phyloP scores from a whole-genome alignment of 305 asterid genomes.

The Caryopteris hybrid region DNA sequence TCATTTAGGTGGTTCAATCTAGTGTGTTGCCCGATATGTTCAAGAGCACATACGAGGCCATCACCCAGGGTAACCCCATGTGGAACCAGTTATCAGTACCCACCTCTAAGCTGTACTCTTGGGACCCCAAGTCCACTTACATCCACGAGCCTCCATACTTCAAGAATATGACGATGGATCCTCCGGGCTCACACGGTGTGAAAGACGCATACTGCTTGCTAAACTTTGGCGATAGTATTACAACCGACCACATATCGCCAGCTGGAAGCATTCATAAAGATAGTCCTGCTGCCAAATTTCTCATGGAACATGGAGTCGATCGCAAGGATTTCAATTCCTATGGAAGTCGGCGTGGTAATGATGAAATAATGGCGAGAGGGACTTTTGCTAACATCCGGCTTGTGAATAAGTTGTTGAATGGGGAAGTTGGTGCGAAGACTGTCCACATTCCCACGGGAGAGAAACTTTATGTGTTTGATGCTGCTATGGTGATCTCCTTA shows the following conservation, averaged over 20 bases:
- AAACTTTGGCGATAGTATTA: slow-evolving; percentile 90
- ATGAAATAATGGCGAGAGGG: slow-evolving; percentile 96
- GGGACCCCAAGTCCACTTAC: slow-evolving; percentile 88
- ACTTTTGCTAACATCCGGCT: slow-evolving; percentile 94
- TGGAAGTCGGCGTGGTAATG: slow-evolving; percentile 98
- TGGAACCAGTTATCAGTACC: slow-evolving; percentile 83
- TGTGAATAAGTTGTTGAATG: slow-evolving; percentile 86
- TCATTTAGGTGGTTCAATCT: slow-evolving; percentile 69
- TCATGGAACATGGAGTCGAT: slow-evolving; percentile 71
- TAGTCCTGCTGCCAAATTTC: slow-evolving; percentile 89
- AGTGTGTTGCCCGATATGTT: slow-evolving; percentile 93
- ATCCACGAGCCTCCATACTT: slow-evolving; percentile 97
- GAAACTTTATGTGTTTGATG: slow-evolving; percentile 72
- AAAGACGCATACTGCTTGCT: slow-evolving; percentile 94
- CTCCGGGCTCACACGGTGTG: slow-evolving; percentile 89
- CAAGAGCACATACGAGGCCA: slow-evolving; percentile 84
- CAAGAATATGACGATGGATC: slow-evolving; percentile 87
- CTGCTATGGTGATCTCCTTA: slow-evolving; percentile 64
- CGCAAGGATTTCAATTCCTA: slow-evolving; percentile 87
- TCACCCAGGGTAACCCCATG: slow-evolving; percentile 83
- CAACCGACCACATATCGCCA: slow-evolving; percentile 96
- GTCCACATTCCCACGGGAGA: slow-evolving; percentile 88
- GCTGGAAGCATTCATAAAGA: slow-evolving; percentile 96
- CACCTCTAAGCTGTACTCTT: slow-evolving; percentile 58
- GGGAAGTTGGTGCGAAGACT: slow-evolving; percentile 92